Percentiles rank a stretch among this genome's conserved stretches.
These are phyloP conservation scores for Leccinum fallax DNA, from an alignment of 1,284 basidiomycete genomes.

Conservation along the genomic window DNA sequence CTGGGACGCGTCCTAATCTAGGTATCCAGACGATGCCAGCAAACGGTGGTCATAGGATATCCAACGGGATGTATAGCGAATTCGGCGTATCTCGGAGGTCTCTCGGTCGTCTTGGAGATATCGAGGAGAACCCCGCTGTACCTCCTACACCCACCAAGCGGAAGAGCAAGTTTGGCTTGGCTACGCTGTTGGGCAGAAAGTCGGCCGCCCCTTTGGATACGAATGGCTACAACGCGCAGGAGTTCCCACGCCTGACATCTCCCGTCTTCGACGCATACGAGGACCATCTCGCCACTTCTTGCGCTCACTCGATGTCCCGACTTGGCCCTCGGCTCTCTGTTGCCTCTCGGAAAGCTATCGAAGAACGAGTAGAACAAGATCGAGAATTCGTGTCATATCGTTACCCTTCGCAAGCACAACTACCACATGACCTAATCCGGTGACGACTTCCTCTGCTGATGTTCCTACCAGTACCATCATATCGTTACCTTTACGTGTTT, in stretches of 20 bases:
- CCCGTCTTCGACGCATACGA: slow-evolving; percentile 49
- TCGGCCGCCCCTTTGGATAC: slow-evolving; percentile 43
- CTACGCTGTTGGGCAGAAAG: slow-evolving; percentile 65
- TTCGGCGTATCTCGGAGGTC: slow-evolving; percentile 67
- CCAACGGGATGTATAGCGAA: slow-evolving; percentile 55
- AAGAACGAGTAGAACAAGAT: slow-evolving; percentile 78
- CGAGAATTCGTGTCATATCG: slow-evolving; percentile 80
- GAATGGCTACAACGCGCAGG: slow-evolving; percentile 39
- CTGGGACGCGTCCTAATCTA: slow-evolving; percentile 56
- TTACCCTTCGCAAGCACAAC: slow-evolving; percentile 74
- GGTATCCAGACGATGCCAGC: slow-evolving; percentile 50
- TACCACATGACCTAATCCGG: slow-evolving; percentile 55
- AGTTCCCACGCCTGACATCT: slow-evolving; percentile 47
- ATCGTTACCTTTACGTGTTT: slow-evolving; percentile 8
- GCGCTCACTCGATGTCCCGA: slow-evolving; percentile 47
- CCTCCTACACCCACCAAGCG: slow-evolving; percentile 52
- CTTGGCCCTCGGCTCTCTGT: slow-evolving; percentile 56
- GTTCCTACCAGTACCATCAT: slow-evolving; percentile 10
- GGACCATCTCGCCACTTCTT: slow-evolving; percentile 43
- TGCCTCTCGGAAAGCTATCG: slow-evolving; percentile 67
- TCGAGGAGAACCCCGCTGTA: slow-evolving; percentile 42
- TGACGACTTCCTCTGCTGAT: slow-evolving; percentile 29
- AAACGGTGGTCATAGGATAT: slow-evolving; percentile 33
- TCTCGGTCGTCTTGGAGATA: slow-evolving; percentile 55
- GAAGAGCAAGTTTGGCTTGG: slow-evolving; percentile 69